These are phyloP conservation scores for Populus tremula DNA, from an alignment of 345 rosid species.

Conservation along the genomic window DNA sequence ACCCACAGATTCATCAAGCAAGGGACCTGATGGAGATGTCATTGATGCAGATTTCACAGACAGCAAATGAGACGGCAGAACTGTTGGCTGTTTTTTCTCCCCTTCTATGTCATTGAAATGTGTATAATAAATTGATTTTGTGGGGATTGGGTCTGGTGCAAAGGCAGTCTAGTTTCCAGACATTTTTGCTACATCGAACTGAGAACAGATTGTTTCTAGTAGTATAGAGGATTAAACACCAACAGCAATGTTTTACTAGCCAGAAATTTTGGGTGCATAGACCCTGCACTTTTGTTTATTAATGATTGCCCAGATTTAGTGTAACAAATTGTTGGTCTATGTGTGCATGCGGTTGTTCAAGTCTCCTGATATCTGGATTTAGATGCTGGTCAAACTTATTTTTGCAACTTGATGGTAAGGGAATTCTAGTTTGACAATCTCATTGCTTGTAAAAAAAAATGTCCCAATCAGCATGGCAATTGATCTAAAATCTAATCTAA, in stretches of 20 bases:
- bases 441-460: too few species aligned
- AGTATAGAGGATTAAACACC: not conserved
- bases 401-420: not conserved
- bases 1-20: slow-evolving; percentile 48
- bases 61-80: slow-evolving; percentile 53
- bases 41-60: slow-evolving; percentile 90
- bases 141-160: not conserved
- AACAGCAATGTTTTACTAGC: not conserved
- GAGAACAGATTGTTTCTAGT: not conserved
- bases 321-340: not conserved
- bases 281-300: not conserved
- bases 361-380: not conserved
- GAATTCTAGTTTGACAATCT: not conserved
- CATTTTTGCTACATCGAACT: slow-evolving; percentile 5
- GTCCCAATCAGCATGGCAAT: not conserved
- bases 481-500: too few species aligned
- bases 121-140: slow-evolving; percentile 19
- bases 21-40: slow-evolving; percentile 83
- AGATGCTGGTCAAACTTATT: not conserved
- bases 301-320: not conserved
- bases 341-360: not conserved
- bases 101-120: not conserved
- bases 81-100: not conserved
- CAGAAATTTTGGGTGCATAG: not conserved
- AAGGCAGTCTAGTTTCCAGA: not conserved